phyloP scores from a whole-genome alignment of 768 basidiomycete species.

The Filobasidium wieringae region DNA sequence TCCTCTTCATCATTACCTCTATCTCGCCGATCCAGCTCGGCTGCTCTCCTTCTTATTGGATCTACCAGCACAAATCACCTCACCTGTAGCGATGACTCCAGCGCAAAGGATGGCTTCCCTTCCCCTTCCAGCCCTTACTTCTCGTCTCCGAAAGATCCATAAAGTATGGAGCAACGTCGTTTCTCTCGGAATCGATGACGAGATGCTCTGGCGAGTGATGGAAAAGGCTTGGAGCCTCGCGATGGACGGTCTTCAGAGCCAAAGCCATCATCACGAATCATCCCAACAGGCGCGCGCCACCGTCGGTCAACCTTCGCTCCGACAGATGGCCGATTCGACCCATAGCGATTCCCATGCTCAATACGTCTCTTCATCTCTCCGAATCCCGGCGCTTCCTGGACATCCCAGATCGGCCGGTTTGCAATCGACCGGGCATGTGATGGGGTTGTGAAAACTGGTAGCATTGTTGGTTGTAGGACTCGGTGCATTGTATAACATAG shows the following conservation, averaged over 20 bases:
- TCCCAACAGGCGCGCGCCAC: background rate
- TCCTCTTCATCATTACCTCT: constrained; percentile 7
- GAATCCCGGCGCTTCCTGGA: background rate
- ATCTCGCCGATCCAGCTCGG: constrained; percentile 3
- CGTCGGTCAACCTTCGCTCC: too few relatives aligned
- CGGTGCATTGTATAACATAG: too few relatives aligned
- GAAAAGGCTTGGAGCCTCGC: constrained; percentile 59
- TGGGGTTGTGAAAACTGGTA: too few relatives aligned
- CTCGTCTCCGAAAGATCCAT: constrained; percentile 40
- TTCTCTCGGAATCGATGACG: constrained; percentile 57
- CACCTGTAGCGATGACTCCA: background rate
- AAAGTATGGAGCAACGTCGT: constrained; percentile 64
- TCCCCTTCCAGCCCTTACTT: background rate
- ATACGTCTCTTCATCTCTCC: background rate
- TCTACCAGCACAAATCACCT: background rate
- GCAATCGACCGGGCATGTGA: background rate
- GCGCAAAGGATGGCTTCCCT: constrained; percentile 4
- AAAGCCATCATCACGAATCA: background rate
- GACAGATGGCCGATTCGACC: background rate
- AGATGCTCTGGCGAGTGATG: constrained; percentile 55
- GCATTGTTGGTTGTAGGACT: too few relatives aligned
- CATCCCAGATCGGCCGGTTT: background rate
- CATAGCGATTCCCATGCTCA: background rate
- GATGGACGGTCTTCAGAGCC: constrained; percentile 40
- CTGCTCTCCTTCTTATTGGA: constrained; percentile 5